These are phyloP conservation scores for Tetrahymena elliotti DNA, from an alignment of 73 alveolate species.

Conservation along the genomic window DNA sequence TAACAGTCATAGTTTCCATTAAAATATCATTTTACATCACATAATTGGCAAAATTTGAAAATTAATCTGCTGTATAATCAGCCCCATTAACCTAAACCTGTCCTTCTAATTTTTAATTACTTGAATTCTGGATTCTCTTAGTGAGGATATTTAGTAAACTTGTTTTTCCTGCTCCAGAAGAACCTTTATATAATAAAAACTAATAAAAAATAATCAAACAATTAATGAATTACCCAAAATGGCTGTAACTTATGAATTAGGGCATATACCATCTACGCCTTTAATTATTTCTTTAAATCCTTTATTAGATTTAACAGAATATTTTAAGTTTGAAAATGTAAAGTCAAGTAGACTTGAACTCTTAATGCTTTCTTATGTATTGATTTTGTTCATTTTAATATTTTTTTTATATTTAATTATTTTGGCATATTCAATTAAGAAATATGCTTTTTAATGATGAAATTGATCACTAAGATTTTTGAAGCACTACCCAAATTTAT, in stretches of 20 bases:
- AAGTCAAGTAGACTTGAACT: not conserved
- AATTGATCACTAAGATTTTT: not conserved
- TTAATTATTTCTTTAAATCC: not conserved
- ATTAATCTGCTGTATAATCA: not conserved
- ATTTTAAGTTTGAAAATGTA: not conserved
- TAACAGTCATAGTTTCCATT: slow-evolving; percentile 30
- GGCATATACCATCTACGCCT: not conserved
- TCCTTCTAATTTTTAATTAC: slow-evolving; percentile 57
- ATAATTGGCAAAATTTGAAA: slow-evolving; percentile 29
- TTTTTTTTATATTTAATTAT: not conserved
- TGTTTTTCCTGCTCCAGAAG: slow-evolving; percentile 26
- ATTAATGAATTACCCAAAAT: not conserved
- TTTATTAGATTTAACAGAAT: not conserved
- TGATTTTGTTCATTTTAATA: not conserved
- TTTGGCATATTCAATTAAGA: not conserved
- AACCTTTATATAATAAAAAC: not conserved
- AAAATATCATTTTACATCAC: slow-evolving; percentile 53
- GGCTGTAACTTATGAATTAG: not conserved
- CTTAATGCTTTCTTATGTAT: not conserved
- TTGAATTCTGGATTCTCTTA: slow-evolving; percentile 3
- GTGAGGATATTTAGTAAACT: slow-evolving; percentile 8
- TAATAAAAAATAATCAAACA: not conserved
- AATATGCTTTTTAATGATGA: not conserved
- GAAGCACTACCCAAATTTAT: not conserved
- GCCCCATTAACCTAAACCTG: slow-evolving; percentile 57